Evolutionary conservation across 441 rosid genomes (phyloP).

Genomic region (Brassica balearica): DNA sequence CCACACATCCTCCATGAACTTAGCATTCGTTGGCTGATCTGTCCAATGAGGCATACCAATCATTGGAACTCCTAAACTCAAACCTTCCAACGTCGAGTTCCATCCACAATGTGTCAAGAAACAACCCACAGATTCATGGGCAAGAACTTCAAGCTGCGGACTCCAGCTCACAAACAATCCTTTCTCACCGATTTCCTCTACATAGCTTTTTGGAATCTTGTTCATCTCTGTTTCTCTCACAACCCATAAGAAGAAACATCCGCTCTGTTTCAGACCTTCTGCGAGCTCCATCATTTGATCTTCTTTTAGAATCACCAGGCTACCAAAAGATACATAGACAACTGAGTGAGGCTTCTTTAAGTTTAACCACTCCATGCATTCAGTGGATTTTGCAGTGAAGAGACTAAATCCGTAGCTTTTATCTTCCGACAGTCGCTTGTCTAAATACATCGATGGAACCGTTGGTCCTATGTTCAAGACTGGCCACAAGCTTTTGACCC

Average conservation of each 20-base stretch:
- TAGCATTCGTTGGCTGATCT: slow-evolving; percentile 61
- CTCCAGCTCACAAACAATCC: slow-evolving; percentile 63
- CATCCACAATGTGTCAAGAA: slow-evolving; percentile 67
- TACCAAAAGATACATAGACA: slow-evolving; percentile 66
- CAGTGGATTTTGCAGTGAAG: slow-evolving; percentile 35
- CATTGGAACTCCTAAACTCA: slow-evolving; percentile 65
- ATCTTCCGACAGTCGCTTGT: slow-evolving; percentile 53
- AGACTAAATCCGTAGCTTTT: slow-evolving; percentile 55
- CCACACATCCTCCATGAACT: slow-evolving; percentile 65
- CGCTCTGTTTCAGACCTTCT: slow-evolving; percentile 45
- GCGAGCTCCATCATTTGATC: slow-evolving; percentile 62
- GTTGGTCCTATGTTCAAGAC: slow-evolving; percentile 66
- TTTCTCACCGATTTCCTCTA: slow-evolving; percentile 32
- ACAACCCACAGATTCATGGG: slow-evolving; percentile 55
- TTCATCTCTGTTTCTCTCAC: slow-evolving; percentile 48
- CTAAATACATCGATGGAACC: slow-evolving; percentile 64
- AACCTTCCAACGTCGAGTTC: slow-evolving; percentile 66
- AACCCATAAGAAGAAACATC: slow-evolving; percentile 55
- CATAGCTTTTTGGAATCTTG: slow-evolving; percentile 46
- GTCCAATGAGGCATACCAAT: slow-evolving; percentile 74
- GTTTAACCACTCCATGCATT: slow-evolving; percentile 53
- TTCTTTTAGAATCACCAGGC: slow-evolving; percentile 44
- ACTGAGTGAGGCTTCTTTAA: slow-evolving; percentile 55
- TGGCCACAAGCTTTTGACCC: slow-evolving; percentile 40
- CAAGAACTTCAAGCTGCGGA: slow-evolving; percentile 59